Percentiles rank a stretch among this genome's conserved stretches.
Conservation (phyloP, 2,329 filamentous ascomycete species). For the Colletotrichum sp. region DNA sequence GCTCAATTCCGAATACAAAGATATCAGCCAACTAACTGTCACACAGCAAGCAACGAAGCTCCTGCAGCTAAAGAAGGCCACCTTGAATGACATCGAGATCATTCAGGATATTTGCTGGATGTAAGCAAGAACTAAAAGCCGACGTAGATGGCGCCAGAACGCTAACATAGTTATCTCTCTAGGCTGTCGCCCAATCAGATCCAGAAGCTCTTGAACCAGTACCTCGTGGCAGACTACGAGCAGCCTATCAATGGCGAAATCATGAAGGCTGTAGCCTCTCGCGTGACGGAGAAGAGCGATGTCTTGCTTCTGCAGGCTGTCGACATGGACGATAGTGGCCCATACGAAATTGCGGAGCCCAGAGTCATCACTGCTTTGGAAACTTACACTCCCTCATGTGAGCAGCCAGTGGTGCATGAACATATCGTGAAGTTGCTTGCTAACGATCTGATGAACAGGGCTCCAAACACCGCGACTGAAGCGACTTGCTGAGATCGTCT, state of each 20-base stretch:
- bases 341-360: conserved; percentile 97
- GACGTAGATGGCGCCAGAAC: neutral
- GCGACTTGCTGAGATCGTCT: conserved; percentile 97
- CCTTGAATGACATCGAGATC: conserved; percentile 98
- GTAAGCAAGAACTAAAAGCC: conserved; percentile 59
- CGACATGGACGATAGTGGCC: conserved; percentile 98
- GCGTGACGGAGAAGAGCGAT: conserved; percentile 98
- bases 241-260: conserved; percentile 99
- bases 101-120: conserved; percentile 99
- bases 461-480: conserved; percentile 95
- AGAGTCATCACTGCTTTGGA: conserved; percentile 94
- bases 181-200: conserved; percentile 99
- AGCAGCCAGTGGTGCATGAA: conserved; percentile 39
- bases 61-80: conserved; percentile 97
- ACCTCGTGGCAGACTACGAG: conserved; percentile 97
- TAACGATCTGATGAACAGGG: conserved; percentile 59
- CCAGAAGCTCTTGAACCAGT: conserved; percentile 98
- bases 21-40: conserved; percentile 22
- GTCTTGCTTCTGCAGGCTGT: conserved; percentile 92
- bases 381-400: conserved; percentile 97
- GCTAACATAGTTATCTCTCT: neutral
- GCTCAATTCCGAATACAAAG: neutral
- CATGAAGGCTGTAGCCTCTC: conserved; percentile 98
- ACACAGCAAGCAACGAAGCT: conserved; percentile 93
- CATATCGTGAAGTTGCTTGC: conserved; percentile 24